A percentile compares a stretch with the other conserved stretches of the same genome.
phyloP scores from a whole-genome alignment of 352 stramenopile species.

The Phytopythium oedochilum region DNA sequence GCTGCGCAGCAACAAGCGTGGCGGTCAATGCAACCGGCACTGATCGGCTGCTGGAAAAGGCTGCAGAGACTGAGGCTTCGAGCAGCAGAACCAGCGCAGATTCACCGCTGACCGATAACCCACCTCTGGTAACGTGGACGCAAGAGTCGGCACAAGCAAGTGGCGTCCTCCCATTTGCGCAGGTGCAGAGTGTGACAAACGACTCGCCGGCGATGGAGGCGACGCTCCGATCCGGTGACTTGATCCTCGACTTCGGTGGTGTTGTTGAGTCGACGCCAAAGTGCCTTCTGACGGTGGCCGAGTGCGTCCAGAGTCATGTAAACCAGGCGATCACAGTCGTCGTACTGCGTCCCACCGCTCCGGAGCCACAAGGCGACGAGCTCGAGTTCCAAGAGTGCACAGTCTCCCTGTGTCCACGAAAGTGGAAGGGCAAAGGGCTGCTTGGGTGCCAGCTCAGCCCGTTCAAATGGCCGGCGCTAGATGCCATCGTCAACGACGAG shows the following conservation, averaged over 20 bases:
- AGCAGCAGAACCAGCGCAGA: not conserved
- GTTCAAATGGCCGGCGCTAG: constrained; percentile 39
- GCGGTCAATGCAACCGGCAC: not conserved
- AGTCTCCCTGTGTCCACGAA: constrained; percentile 25
- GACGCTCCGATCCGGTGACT: constrained; percentile 28
- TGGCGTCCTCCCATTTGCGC: constrained; percentile 31
- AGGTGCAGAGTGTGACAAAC: constrained; percentile 35
- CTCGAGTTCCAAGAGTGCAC: constrained; percentile 12
- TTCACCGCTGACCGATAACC: not conserved
- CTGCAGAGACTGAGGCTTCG: not conserved
- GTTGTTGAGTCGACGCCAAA: constrained; percentile 40
- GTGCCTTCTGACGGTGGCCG: constrained; percentile 43
- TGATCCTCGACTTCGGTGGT: constrained; percentile 47
- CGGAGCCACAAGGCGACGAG: not conserved
- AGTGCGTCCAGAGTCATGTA: constrained; percentile 42
- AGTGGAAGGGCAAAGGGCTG: constrained; percentile 63
- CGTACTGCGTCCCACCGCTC: constrained; percentile 21
- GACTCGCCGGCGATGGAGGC: constrained; percentile 46
- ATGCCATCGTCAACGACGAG: not conserved
- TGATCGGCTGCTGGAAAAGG: not conserved
- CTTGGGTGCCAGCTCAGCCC: constrained; percentile 58
- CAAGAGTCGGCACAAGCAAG: constrained; percentile 2
- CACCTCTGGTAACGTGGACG: not conserved
- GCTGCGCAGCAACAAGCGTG: not conserved
- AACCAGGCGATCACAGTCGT: constrained; percentile 26